Evolutionary conservation across 495 filamentous ascomycete species (phyloP), one percentile per base, ranked within the genome.

Genomic region (Podospora australis): DNA sequence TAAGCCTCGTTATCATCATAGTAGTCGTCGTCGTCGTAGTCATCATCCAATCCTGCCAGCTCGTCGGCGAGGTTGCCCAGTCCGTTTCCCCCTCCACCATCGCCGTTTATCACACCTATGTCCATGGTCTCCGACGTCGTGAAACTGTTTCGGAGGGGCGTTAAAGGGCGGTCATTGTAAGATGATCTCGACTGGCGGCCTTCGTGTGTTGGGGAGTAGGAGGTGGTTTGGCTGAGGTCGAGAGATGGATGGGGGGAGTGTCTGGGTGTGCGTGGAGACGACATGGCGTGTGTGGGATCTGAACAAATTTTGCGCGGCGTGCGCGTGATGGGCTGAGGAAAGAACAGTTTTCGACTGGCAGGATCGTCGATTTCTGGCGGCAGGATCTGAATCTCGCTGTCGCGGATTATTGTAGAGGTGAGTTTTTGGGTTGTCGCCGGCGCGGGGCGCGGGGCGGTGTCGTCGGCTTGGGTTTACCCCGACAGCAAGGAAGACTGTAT

Each of bases 41-140:
- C 70, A 41, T 77, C 77, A 11, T 74, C 79, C 52, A 79, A 75
- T 8, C 78, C 81, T 13, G 78, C 81, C 21, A 86, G 67, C 56
- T 92, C 87, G 54, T 95, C 89, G 10, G 90, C 88, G 14, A 96
- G 69, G 53, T 86, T 94, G 26, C 88, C 89, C 16, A 92, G 67
- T 1, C 87, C 87, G 25, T 81, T 82, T 24, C 59, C 53, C n/a
- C 19, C 48, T 62, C 68, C 52, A 52, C 63, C 64, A 2, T 53
- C 62, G 34, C 49, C 68, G 58, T 62, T 65, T 19, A 62, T 66
- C 16, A 74, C 67, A 64, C 71, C 77, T 56, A 74, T 68, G 54
- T 69, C 70, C 20, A 67, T 62, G 34, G 65, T 62, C 45, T 76
- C 73, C 21, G 67, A 58, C 32, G 67, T 65, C 48, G 69, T 72